Percentiles rank a stretch among this genome's conserved stretches.
Conservation (phyloP, 768 basidiomycete genomes). For the Phylloporus sp. region DNA sequence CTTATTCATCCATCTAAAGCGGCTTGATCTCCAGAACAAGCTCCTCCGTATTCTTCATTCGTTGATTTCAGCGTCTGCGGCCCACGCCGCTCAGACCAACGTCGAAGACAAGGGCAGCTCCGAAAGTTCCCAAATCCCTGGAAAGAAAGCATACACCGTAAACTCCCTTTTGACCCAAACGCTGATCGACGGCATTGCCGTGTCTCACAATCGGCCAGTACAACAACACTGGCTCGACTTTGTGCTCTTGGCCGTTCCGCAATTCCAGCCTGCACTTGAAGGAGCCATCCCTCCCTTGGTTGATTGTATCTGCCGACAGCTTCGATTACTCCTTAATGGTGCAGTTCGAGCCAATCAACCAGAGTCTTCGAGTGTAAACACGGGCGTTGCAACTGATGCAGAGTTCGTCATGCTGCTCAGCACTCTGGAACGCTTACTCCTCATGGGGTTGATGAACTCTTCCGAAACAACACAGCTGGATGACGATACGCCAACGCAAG, state of each 20-base stretch:
- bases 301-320: slow-evolving; percentile 74
- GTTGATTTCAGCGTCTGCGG: slow-evolving; percentile 63
- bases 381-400: slow-evolving; percentile 61
- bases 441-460: slow-evolving; percentile 64
- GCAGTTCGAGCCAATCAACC: slow-evolving; percentile 42
- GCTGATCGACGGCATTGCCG: slow-evolving; percentile 74
- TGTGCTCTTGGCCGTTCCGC: slow-evolving; percentile 83
- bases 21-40: slow-evolving; percentile 89
- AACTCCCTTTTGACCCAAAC: slow-evolving; percentile 76
- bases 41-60: slow-evolving; percentile 89
- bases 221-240: slow-evolving; percentile 98
- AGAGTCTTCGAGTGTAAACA: slow-evolving; percentile 40
- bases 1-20: slow-evolving; percentile 59
- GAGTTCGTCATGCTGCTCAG: slow-evolving; percentile 84
- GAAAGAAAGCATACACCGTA: slow-evolving; percentile 42
- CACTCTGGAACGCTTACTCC: slow-evolving; percentile 75
- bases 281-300: slow-evolving; percentile 67
- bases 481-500: slow-evolving; percentile 51
- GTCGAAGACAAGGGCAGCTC: slow-evolving; percentile 32
- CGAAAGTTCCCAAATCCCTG: slow-evolving; percentile 33
- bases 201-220: slow-evolving; percentile 67
- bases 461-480: slow-evolving; percentile 47
- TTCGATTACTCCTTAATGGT: slow-evolving; percentile 55
- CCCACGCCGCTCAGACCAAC: slow-evolving; percentile 29
- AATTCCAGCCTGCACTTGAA: slow-evolving; percentile 71